Evolutionary conservation across 78 protist species (phyloP), one percentile per base, ranked within the genome.

Genomic region (Salpingoeca rosetta): DNA sequence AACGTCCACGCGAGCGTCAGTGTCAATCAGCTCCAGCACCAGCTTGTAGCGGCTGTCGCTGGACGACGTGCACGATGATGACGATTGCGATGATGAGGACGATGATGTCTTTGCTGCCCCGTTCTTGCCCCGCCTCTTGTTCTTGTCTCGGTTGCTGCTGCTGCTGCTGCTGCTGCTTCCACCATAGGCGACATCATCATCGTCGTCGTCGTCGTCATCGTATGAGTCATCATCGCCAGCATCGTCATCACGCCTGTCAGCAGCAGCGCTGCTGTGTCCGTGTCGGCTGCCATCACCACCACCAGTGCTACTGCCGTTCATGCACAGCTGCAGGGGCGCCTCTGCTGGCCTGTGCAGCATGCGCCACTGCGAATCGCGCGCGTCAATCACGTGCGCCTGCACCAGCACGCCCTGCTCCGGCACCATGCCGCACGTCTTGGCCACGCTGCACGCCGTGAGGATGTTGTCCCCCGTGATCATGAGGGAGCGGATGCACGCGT

Each of bases 401-500:
- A 39, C 57, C 36, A 80, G 57, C 37, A 24, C 51, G 28, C 41
- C 22, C 10, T 44, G 78, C 12, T 25, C 41, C 28, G 38, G 77
- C 17, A 94, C 40, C 38, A 96, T 81, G 39, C 91, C 92, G 88
- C 92, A 87, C 42, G 91, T 78, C 37, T 88, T 43, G 27, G 96
- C 94, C 25, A 96, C 96, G n/a, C 85, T 44, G 26, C 92, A 81
- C 25, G 94, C 98, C 10, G 98, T 96, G 26, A 90, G 91, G 28
- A 91, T 89, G 82, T 96, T 92, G 88, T 96, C 98, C 40, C 90
- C 89, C 0, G 93, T 89, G 39, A 84, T 92, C 98, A 96, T 94
- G 57, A 88, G 81, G 3, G 85, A 73, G n/a, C 83, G 81, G 38
- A 93, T 85, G 56, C 76, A 42, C 22, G 96, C 98, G 24, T 41